Base-by-base conservation (phyloP, 257 asterid species). In the Anisodus acutangulus region DNA sequence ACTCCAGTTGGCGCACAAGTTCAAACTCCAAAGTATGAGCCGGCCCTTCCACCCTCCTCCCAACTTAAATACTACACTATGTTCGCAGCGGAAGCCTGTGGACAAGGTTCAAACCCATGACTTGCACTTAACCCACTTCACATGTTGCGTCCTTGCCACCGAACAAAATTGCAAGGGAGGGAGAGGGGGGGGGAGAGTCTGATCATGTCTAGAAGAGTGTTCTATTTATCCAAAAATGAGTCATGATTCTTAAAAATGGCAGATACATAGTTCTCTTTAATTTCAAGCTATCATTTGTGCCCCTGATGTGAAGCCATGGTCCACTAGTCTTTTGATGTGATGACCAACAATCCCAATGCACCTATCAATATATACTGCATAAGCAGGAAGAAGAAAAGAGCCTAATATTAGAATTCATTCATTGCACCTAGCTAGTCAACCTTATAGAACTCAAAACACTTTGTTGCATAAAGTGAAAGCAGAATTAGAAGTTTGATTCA, bases 361-460 rank as follows among this genome's bases (percentile, higher is more conserved):
- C 99, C 98, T 83, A 95, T 95, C 88, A 95, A 88, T 83, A 95
- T 88, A 87, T 94, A 94, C 98, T 94, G 98, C 95, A 92, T 54
- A 39, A 76, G 69, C 7, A 67, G 13, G 5, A 39, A 37, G 67
- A 57, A 76, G 72, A 74, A 5, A 8, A 67, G 83, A 53, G 88
- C 80, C 35, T 85, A 45, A 76, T 4, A 70, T 31, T 54, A 17
- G 66, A 45, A 37, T 45, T 47, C 35, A 31, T 31, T n/a, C 82
- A 26, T 16, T 62, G 62, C 35, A 43, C 57, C 22, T 51, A 5
- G 4, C 12, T 15, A 66, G 19, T 51, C 67, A 8, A 8, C 41
- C 37, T 43, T 8, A 4, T n/a, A 71, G n/a, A 19, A 67, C 4
- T 37, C 3, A 5, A 37, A 37, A 66, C 17, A 47, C 60, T 69